phyloP scores from a whole-genome alignment of 2,329 filamentous ascomycete genomes.

The Penicillium carneum region DNA sequence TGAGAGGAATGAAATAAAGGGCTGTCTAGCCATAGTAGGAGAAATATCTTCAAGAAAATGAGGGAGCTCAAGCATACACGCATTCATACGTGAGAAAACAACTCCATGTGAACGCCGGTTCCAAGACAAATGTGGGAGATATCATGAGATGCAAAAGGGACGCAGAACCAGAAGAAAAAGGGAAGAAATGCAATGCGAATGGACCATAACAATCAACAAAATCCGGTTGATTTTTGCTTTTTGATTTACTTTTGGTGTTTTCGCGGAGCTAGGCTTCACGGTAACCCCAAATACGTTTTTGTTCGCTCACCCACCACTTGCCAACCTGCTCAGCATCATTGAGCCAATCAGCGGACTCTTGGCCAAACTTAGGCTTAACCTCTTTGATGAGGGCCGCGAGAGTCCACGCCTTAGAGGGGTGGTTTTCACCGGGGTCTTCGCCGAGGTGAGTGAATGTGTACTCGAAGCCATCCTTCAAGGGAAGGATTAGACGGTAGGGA shows the following conservation, averaged over 20 bases:
- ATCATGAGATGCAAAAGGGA: slow-evolving; percentile 17
- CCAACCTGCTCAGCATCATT: slow-evolving; percentile 47
- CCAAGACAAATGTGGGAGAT: slow-evolving; percentile 5
- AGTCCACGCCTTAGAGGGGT: slow-evolving; percentile 43
- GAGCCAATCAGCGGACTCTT: slow-evolving; percentile 45
- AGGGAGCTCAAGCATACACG: neutral
- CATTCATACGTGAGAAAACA: neutral
- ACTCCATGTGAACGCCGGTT: slow-evolving; percentile 12
- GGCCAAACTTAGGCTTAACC: slow-evolving; percentile 40
- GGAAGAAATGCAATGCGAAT: neutral
- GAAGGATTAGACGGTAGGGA: slow-evolving; percentile 73
- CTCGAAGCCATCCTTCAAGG: slow-evolving; percentile 74
- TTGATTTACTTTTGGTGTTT: neutral
- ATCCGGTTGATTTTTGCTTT: neutral
- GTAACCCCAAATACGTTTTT: slow-evolving; percentile 42
- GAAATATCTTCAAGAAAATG: neutral
- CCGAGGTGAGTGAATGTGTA: slow-evolving; percentile 47
- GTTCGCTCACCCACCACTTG: slow-evolving; percentile 48
- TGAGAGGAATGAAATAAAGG: neutral
- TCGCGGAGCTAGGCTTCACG: slow-evolving; percentile 24
- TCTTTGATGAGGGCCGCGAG: slow-evolving; percentile 34
- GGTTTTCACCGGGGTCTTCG: slow-evolving; percentile 46
- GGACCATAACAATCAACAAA: neutral
- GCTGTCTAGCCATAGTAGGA: neutral
- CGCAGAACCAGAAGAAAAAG: slow-evolving; percentile 10